Evolutionary conservation across 345 rosid species (phyloP).

Genomic region (Jatropha curcas): DNA sequence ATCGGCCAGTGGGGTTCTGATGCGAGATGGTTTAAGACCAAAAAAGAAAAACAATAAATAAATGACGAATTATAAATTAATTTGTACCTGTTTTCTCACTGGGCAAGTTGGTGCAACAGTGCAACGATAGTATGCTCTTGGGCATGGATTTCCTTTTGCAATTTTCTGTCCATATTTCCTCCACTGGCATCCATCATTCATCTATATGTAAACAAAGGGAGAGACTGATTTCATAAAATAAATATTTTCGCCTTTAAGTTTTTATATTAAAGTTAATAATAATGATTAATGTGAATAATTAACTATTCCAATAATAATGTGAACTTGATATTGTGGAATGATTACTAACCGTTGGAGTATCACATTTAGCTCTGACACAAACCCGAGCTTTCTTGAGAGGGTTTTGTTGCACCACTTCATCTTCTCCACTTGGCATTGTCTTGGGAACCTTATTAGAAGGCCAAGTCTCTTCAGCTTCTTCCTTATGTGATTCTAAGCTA

Average conservation of each 20-base stretch:
- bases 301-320: too few relatives aligned
- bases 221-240: too few relatives aligned
- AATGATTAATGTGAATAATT: too few relatives aligned
- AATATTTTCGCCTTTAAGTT: too few relatives aligned
- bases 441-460: slow-evolving; percentile 44
- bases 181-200: slow-evolving; percentile 99
- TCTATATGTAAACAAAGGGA: too few relatives aligned
- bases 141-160: slow-evolving; percentile 93
- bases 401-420: slow-evolving; percentile 57
- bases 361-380: slow-evolving; percentile 83
- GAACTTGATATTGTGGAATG: neutral
- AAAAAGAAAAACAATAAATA: neutral
- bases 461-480: slow-evolving; percentile 40
- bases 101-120: slow-evolving; percentile 83
- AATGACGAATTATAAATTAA: neutral
- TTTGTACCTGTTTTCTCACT: slow-evolving; percentile 79
- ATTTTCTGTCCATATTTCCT: slow-evolving; percentile 95
- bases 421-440: slow-evolving; percentile 45
- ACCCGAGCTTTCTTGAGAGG: slow-evolving; percentile 83
- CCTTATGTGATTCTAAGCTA: slow-evolving; percentile 42
- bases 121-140: slow-evolving; percentile 95
- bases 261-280: too few relatives aligned
- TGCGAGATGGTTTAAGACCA: neutral
- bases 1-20: too few relatives aligned
- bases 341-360: slow-evolving; percentile 75